Conservation (phyloP, 2,329 filamentous ascomycete species). For the Berkeleyomyces basicola region DNA sequence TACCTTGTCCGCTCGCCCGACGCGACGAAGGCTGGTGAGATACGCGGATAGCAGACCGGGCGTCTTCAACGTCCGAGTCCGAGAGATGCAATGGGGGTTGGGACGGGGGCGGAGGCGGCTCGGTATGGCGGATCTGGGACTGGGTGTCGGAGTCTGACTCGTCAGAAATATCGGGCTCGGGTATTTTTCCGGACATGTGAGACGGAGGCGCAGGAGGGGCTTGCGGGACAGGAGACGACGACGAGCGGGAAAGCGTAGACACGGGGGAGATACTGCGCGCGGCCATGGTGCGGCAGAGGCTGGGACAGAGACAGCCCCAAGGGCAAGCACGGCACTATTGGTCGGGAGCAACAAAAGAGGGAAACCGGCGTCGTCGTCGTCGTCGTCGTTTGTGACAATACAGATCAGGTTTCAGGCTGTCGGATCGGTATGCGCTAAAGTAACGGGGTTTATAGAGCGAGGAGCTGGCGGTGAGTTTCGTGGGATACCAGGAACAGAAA, state of each 20-base stretch:
- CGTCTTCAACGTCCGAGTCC: conserved; percentile 12
- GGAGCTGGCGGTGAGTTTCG: neutral
- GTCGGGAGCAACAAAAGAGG: neutral
- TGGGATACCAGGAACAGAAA: neutral
- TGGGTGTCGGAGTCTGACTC: conserved; percentile 3
- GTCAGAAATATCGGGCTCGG: conserved; percentile 3
- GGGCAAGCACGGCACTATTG: neutral
- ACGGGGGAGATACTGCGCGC: conserved; percentile 1
- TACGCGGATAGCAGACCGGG: conserved; percentile 6
- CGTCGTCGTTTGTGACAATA: neutral
- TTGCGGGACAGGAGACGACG: conserved; percentile 3
- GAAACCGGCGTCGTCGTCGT: neutral
- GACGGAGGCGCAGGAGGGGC: neutral
- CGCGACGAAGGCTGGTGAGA: conserved; percentile 5
- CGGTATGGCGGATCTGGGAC: conserved; percentile 8
- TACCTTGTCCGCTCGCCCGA: conserved; percentile 3
- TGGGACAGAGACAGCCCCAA: neutral
- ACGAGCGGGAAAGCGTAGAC: conserved; percentile 7
- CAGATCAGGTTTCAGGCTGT: neutral
- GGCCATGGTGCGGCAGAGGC: neutral
- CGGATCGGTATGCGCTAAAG: neutral
- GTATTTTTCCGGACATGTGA: neutral
- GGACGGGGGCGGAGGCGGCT: conserved; percentile 2
- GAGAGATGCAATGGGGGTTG: neutral
- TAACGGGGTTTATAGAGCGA: neutral